phyloP scores from a whole-genome alignment of 1,284 basidiomycete genomes.

The Sporisorium sorghi region DNA sequence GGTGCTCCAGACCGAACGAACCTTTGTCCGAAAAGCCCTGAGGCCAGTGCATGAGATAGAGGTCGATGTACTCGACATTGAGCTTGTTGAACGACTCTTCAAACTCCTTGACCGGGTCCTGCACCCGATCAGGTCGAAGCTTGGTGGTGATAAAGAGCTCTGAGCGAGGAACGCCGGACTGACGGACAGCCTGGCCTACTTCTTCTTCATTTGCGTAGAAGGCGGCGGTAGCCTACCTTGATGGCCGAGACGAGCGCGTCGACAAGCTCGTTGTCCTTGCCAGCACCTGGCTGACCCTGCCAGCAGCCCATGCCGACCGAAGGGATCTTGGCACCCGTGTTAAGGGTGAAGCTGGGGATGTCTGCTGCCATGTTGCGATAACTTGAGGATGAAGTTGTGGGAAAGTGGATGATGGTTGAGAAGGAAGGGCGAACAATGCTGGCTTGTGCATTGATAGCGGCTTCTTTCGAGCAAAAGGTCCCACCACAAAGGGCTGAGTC shows the following conservation, averaged over 20 bases:
- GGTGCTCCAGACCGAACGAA: conserved; percentile 23
- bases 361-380: conserved; percentile 33
- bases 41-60: conserved; percentile 63
- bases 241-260: conserved; percentile 29
- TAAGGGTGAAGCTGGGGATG: conserved; percentile 49
- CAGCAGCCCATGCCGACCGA: conserved; percentile 60
- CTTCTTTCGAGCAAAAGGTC: too few relatives aligned
- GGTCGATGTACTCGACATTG: conserved; percentile 77
- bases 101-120: conserved; percentile 71
- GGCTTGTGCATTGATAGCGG: too few relatives aligned
- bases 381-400: not conserved
- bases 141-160: conserved; percentile 89
- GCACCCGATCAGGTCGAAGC: conserved; percentile 74
- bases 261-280: conserved; percentile 35
- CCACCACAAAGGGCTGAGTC: too few relatives aligned
- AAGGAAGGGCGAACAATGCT: too few relatives aligned
- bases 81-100: conserved; percentile 79
- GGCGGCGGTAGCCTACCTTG: conserved; percentile 58
- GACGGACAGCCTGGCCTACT: conserved; percentile 81
- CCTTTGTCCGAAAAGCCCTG: conserved; percentile 26
- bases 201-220: conserved; percentile 79
- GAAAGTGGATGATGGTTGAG: not conserved
- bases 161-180: conserved; percentile 78
- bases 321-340: conserved; percentile 55
- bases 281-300: conserved; percentile 47